Evolutionary conservation across 2,329 filamentous ascomycete genomes (phyloP).

Genomic region (Didymosphaeria variabile): DNA sequence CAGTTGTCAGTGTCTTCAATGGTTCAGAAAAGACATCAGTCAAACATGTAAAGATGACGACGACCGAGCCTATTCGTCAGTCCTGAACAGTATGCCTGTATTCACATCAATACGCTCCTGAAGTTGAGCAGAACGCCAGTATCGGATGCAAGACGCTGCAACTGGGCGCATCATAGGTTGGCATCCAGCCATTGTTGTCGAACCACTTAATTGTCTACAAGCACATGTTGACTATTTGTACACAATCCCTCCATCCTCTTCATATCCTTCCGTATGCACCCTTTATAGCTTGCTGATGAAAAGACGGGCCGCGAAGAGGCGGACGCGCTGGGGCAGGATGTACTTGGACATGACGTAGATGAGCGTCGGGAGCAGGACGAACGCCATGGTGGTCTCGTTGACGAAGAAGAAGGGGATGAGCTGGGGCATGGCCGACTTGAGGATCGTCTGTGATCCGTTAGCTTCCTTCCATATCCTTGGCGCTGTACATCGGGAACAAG

Average conservation of each 20-base stretch:
- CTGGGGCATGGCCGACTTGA: constrained; percentile 56
- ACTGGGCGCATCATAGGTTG: not conserved
- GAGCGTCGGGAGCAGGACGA: constrained; percentile 52
- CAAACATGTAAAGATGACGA: not conserved
- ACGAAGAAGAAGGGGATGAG: constrained; percentile 58
- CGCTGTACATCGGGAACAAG: not conserved
- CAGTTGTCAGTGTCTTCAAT: not conserved
- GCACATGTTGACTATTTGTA: constrained; percentile 47
- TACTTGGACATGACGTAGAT: constrained; percentile 57
- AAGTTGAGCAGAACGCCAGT: not conserved
- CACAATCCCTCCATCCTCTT: constrained; percentile 28
- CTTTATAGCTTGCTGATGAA: constrained; percentile 57
- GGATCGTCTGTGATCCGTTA: constrained; percentile 44
- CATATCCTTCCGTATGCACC: constrained; percentile 5
- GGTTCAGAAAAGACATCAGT: not conserved
- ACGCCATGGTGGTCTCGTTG: constrained; percentile 55
- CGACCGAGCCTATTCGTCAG: not conserved
- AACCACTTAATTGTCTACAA: constrained; percentile 44
- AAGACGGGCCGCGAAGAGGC: constrained; percentile 52
- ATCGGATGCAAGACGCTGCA: not conserved
- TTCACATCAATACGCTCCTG: not conserved
- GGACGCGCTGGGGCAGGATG: constrained; percentile 53
- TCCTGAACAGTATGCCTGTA: not conserved
- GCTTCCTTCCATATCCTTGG: constrained; percentile 9
- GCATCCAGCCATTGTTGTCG: not conserved